Evolutionary conservation across 2,329 filamentous ascomycete genomes (phyloP).

Genomic region (Neofusicoccum laricinum): DNA sequence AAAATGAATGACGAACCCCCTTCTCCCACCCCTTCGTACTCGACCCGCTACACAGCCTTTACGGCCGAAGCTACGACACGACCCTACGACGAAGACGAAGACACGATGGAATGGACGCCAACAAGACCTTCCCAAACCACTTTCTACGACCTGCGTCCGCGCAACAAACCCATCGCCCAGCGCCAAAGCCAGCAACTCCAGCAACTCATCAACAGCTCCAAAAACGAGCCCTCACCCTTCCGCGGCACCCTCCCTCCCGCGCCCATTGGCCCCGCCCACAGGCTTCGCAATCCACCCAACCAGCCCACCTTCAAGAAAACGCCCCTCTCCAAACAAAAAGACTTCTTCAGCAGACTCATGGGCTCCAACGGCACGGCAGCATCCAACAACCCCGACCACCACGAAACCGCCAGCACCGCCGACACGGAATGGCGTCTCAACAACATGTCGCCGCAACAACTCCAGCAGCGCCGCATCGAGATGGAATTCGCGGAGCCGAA

Average conservation of each 20-base stretch:
- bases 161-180: not conserved
- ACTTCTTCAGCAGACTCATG: slow-evolving; percentile 49
- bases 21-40: slow-evolving; percentile 30
- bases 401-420: not conserved
- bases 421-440: not conserved
- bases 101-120: slow-evolving; percentile 74
- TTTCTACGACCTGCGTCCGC: slow-evolving; percentile 12
- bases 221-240: slow-evolving; percentile 53
- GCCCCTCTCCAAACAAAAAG: slow-evolving; percentile 45
- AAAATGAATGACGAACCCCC: slow-evolving; percentile 22
- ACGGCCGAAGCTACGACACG: slow-evolving; percentile 15
- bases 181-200: slow-evolving; percentile 19
- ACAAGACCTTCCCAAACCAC: slow-evolving; percentile 43
- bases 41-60: slow-evolving; percentile 21
- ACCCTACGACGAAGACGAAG: slow-evolving; percentile 32
- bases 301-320: slow-evolving; percentile 48
- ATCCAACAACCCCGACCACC: not conserved
- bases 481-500: slow-evolving; percentile 5
- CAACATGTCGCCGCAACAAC: not conserved
- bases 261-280: slow-evolving; percentile 63
- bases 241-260: slow-evolving; percentile 69
- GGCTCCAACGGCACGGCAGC: not conserved
- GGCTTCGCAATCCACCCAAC: slow-evolving; percentile 60
- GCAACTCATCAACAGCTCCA: slow-evolving; percentile 24
- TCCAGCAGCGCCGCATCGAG: not conserved